A percentile compares a stretch with the other conserved stretches of the same genome.
Conservation (phyloP, 2,329 filamentous ascomycete genomes). For the Fusarium papillatum region DNA sequence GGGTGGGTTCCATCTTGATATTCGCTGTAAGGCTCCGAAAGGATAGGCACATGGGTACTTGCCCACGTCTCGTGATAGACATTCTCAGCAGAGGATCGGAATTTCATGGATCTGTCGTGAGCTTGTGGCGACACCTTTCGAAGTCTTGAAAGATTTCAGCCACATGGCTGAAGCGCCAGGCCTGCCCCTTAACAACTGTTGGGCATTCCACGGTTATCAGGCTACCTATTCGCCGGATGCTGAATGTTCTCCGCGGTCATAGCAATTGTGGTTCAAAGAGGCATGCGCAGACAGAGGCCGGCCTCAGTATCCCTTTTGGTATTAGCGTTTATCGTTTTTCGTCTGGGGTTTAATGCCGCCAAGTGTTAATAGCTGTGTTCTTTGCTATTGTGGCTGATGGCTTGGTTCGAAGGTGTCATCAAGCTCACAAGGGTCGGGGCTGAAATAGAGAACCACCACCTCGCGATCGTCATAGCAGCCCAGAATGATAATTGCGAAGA, state of each 20-base stretch:
- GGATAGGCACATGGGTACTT: neutral
- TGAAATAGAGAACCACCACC: too few species aligned
- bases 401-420: neutral
- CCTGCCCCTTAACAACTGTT: neutral
- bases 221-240: neutral
- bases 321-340: too few species aligned
- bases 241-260: neutral
- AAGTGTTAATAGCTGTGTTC: neutral
- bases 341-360: neutral
- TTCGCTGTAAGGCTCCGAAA: neutral
- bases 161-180: neutral
- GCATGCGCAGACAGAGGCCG: neutral
- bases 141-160: neutral
- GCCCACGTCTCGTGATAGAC: neutral
- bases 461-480: too few species aligned
- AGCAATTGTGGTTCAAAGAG: neutral
- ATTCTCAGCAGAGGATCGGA: neutral
- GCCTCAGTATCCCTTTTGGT: neutral
- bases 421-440: neutral
- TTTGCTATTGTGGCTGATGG: neutral
- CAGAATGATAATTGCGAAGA: too few species aligned
- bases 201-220: too few species aligned
- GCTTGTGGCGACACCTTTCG: neutral
- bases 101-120: neutral
- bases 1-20: neutral